Evolutionary conservation across 1,284 basidiomycete species (phyloP).

Genomic region (Vanrija sp.): DNA sequence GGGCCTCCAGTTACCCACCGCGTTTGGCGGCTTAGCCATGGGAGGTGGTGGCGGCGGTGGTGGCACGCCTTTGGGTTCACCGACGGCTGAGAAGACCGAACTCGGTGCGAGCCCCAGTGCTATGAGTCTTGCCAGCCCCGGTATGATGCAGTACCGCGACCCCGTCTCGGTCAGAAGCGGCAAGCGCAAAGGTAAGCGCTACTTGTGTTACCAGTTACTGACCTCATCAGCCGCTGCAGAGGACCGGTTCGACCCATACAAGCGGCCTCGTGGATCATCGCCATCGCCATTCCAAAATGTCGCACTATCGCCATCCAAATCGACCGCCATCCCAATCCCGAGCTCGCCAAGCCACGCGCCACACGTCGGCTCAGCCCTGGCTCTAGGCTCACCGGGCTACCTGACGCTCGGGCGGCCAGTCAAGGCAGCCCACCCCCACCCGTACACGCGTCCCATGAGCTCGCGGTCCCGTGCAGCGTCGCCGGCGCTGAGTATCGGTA

Average conservation of each 20-base stretch:
- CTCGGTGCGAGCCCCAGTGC: conserved; percentile 12
- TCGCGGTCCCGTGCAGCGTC: conserved; percentile 37
- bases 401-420: conserved; percentile 8
- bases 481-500: conserved; percentile 42
- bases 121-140: conserved; percentile 16
- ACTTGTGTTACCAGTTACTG: background rate
- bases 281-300: conserved; percentile 29
- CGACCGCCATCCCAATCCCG: conserved; percentile 34
- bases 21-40: conserved; percentile 41
- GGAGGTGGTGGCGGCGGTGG: conserved; percentile 19
- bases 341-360: conserved; percentile 36
- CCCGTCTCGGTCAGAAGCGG: conserved; percentile 35
- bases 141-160: conserved; percentile 46
- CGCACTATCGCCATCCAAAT: conserved; percentile 34
- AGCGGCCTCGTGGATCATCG: conserved; percentile 41
- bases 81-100: conserved; percentile 39
- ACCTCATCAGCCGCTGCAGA: conserved; percentile 25
- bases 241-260: conserved; percentile 48
- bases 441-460: conserved; percentile 37
- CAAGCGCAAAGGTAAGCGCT: conserved; percentile 41
- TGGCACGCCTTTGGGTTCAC: conserved; percentile 37
- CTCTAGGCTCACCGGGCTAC: conserved; percentile 12
- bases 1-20: conserved; percentile 32
- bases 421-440: conserved; percentile 17
- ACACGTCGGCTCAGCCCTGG: conserved; percentile 24